Evolutionary conservation across 1,139 yeast species (phyloP).

Genomic region (Dujonia santamariae): DNA sequence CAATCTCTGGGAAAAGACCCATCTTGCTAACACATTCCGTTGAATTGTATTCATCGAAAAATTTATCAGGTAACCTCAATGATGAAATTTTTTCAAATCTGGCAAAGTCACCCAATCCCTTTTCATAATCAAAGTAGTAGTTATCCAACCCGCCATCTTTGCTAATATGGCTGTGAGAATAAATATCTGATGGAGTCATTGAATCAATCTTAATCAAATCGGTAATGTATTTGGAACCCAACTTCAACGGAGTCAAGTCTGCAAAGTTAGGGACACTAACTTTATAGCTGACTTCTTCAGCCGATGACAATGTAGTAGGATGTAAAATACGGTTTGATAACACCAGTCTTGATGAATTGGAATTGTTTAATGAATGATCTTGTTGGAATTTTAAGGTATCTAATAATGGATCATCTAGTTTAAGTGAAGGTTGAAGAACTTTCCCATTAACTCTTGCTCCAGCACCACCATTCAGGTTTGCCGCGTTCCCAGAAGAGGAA

Average conservation of each 20-base stretch:
- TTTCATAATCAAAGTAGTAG: slow-evolving; percentile 40
- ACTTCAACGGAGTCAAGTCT: slow-evolving; percentile 40
- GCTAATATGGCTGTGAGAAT: slow-evolving; percentile 36
- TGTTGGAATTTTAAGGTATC: slow-evolving; percentile 40
- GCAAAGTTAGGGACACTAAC: slow-evolving; percentile 44
- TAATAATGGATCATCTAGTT: slow-evolving; percentile 26
- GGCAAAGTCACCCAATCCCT: slow-evolving; percentile 53
- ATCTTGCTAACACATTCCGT: slow-evolving; percentile 69
- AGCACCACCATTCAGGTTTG: not conserved
- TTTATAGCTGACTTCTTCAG: slow-evolving; percentile 43
- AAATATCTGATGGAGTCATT: slow-evolving; percentile 44
- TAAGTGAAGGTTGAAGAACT: slow-evolving; percentile 35
- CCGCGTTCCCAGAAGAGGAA: not conserved
- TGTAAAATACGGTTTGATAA: slow-evolving; percentile 34
- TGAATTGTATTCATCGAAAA: slow-evolving; percentile 71
- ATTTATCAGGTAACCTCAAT: slow-evolving; percentile 76
- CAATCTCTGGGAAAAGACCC: slow-evolving; percentile 82
- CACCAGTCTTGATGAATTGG: slow-evolving; percentile 25
- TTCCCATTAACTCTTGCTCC: slow-evolving; percentile 13
- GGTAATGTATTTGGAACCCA: slow-evolving; percentile 43
- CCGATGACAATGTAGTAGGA: slow-evolving; percentile 35
- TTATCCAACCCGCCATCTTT: slow-evolving; percentile 37
- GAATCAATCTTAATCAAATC: slow-evolving; percentile 46
- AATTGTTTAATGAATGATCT: slow-evolving; percentile 20
- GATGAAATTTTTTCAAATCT: slow-evolving; percentile 74